Conservation (phyloP, 805 yeast species). For the Pachysolen tannophilus region DNA sequence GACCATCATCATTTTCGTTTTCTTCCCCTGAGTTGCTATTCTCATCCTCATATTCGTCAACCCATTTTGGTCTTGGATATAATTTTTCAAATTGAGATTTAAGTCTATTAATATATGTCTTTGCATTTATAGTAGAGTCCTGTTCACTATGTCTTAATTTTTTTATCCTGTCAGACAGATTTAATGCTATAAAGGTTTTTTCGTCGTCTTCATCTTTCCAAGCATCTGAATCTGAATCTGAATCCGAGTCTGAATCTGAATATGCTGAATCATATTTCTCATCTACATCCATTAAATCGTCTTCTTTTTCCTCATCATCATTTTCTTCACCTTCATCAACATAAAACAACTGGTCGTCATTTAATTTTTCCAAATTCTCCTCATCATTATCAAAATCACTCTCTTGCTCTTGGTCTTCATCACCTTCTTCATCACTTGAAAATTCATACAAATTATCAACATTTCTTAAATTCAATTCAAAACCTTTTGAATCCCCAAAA, state of each 20-base stretch:
- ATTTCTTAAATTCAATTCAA: conserved; percentile 54
- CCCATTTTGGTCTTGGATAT: conserved; percentile 87
- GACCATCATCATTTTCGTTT: conserved; percentile 9
- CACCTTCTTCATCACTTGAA: conserved; percentile 31
- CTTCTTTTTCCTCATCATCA: conserved; percentile 18
- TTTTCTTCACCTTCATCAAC: conserved; percentile 38
- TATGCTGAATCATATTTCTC: conserved; percentile 21
- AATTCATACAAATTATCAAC: conserved; percentile 49
- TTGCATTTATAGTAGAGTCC: conserved; percentile 26
- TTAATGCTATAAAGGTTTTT: conserved; percentile 49
- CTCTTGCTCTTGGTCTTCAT: conserved; percentile 21
- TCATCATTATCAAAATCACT: conserved; percentile 35
- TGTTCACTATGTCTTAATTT: conserved; percentile 58
- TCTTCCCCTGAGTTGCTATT: conserved; percentile 31
- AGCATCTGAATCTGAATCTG: conserved; percentile 29
- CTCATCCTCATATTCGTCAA: conserved; percentile 45
- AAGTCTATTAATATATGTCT: conserved; percentile 25
- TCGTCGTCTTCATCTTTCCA: conserved; percentile 97
- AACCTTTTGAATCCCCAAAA: conserved; percentile 80
- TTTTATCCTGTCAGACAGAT: conserved; percentile 48
- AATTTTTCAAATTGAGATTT: conserved; percentile 58
- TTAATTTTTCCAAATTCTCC: conserved; percentile 21
- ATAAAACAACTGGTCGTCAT: conserved; percentile 46
- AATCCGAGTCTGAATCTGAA: conserved; percentile 24
- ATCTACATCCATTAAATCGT: conserved; percentile 21